Evolutionary conservation across 352 stramenopile genomes (phyloP).

Genomic region (Phytophthora constricta): DNA sequence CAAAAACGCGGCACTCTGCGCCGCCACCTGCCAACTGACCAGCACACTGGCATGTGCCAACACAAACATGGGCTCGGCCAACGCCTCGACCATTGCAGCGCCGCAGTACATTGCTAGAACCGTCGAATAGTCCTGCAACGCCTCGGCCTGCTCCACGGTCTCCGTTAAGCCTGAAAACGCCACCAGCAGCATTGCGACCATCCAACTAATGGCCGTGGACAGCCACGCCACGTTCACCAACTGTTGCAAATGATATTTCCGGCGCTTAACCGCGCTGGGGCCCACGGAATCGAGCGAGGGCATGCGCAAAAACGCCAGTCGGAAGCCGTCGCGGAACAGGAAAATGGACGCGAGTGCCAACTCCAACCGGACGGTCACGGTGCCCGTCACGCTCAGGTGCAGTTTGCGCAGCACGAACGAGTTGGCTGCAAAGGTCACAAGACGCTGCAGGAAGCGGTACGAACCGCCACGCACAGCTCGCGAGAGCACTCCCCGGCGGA

Average conservation of each 20-base stretch:
- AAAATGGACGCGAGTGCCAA: conserved; percentile 90
- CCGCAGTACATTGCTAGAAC: conserved; percentile 80
- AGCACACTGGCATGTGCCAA: conserved; percentile 78
- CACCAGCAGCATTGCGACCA: conserved; percentile 46
- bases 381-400: conserved; percentile 79
- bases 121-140: conserved; percentile 51
- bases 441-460: conserved; percentile 83
- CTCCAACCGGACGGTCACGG: conserved; percentile 88
- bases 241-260: conserved; percentile 48
- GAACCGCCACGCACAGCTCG: conserved; percentile 69
- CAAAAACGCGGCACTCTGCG: conserved; percentile 79
- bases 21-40: conserved; percentile 85
- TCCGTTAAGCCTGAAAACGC: conserved; percentile 24
- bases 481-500: conserved; percentile 41
- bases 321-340: conserved; percentile 90
- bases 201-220: conserved; percentile 67
- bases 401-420: conserved; percentile 78
- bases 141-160: conserved; percentile 16
- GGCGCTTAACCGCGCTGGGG: not conserved
- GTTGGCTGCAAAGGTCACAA: conserved; percentile 88
- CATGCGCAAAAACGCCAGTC: conserved; percentile 86
- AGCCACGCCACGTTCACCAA: conserved; percentile 84
- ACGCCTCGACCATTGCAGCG: conserved; percentile 78
- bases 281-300: conserved; percentile 57
- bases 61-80: conserved; percentile 86